Percentiles rank a stretch among this genome's conserved stretches.
Evolutionary conservation across 192 early-diverging fungal genomes (phyloP).

Genomic region (Phycomyces blakesleeanus): DNA sequence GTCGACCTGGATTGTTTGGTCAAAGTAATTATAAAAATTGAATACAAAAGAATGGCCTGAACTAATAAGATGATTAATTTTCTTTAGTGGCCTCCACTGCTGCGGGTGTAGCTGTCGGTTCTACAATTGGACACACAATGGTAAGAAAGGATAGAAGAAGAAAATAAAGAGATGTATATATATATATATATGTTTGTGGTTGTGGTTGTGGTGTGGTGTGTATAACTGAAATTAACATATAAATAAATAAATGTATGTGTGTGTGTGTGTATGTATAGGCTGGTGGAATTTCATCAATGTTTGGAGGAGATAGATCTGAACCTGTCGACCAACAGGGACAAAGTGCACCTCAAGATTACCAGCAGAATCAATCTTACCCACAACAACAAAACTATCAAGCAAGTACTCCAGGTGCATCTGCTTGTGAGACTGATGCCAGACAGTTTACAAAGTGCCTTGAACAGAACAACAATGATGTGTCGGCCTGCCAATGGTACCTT

Average conservation of each 20-base stretch:
- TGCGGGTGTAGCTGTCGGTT: conserved; percentile 88
- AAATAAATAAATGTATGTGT: no score
- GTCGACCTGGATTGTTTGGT: conserved; percentile 72
- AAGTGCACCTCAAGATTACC: conserved; percentile 33
- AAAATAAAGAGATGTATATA: no score
- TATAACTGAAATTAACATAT: no score
- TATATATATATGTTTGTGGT: neutral
- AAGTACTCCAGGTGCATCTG: conserved; percentile 20
- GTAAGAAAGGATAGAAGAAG: no score
- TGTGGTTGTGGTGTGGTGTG: neutral
- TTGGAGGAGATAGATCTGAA: conserved; percentile 26
- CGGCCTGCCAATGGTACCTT: conserved; percentile 84
- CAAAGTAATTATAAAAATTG: no score
- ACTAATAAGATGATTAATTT: no score
- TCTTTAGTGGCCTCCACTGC: conserved; percentile 82
- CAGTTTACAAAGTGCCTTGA: conserved; percentile 87
- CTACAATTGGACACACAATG: conserved; percentile 66
- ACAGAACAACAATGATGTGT: conserved; percentile 72
- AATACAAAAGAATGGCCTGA: no score
- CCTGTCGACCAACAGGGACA: conserved; percentile 20
- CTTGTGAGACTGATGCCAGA: conserved; percentile 72
- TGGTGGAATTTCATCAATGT: conserved; percentile 14
- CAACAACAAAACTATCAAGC: conserved; percentile 24
- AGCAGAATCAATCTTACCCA: no score
- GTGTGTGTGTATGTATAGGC: no score